phyloP scores from a whole-genome alignment of 2,329 filamentous ascomycete species.

The Colletotrichum caudatum region DNA sequence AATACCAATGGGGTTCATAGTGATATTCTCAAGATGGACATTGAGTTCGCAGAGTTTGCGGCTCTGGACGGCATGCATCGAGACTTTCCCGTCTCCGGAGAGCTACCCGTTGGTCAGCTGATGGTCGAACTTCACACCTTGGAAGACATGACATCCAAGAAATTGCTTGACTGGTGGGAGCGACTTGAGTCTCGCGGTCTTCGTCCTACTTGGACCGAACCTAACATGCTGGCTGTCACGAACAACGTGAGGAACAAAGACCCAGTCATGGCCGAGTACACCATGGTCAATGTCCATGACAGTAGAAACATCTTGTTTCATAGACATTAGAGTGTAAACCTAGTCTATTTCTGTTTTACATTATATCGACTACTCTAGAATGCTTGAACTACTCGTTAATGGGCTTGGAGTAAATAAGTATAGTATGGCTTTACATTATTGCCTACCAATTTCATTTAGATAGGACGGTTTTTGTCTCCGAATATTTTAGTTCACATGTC shows the following conservation, averaged over 20 bases:
- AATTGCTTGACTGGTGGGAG: constrained; percentile 43
- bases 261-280: not conserved
- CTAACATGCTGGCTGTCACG: constrained; percentile 44
- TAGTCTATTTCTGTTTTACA: too few species aligned
- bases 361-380: too few species aligned
- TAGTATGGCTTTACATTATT: too few species aligned
- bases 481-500: too few species aligned
- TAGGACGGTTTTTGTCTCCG: too few species aligned
- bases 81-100: not conserved
- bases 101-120: constrained; percentile 42
- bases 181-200: constrained; percentile 41
- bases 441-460: too few species aligned
- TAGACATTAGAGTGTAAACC: too few species aligned
- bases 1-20: not conserved
- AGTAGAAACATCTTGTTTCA: not conserved
- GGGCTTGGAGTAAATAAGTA: too few species aligned
- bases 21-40: constrained; percentile 44
- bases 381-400: too few species aligned
- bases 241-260: not conserved
- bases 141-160: constrained; percentile 8
- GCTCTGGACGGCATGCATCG: not conserved
- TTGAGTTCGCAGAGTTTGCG: constrained; percentile 44
- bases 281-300: not conserved
- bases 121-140: constrained; percentile 38
- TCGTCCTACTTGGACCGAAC: constrained; percentile 43